phyloP scores from a whole-genome alignment of 2,329 filamentous ascomycete genomes.

The Lecanosticta acicola region DNA sequence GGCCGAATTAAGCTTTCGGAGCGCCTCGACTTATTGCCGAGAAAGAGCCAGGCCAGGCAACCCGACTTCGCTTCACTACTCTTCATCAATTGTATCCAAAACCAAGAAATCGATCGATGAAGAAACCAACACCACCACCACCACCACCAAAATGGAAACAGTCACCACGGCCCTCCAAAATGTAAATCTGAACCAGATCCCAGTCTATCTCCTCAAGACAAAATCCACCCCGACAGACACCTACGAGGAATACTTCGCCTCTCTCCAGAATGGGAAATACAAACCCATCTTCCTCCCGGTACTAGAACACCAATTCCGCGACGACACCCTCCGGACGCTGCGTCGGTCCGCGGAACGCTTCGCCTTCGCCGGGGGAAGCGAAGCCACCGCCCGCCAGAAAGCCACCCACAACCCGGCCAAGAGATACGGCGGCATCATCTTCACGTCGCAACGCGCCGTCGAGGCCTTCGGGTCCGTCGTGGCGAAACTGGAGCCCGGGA shows the following conservation, averaged over 20 bases:
- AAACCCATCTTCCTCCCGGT: conserved; percentile 69
- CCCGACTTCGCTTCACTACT: no score
- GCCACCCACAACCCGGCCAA: conserved; percentile 32
- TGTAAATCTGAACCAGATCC: conserved; percentile 34
- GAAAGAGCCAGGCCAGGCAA: neutral
- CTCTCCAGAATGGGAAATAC: conserved; percentile 45
- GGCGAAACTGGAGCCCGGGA: conserved; percentile 41
- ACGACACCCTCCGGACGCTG: conserved; percentile 53
- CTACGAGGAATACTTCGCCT: conserved; percentile 63
- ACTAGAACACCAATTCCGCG: conserved; percentile 63
- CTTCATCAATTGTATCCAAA: no score
- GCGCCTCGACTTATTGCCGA: neutral
- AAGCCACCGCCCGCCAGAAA: conserved; percentile 24
- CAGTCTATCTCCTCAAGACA: conserved; percentile 72
- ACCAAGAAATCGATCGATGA: no score
- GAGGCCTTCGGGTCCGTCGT: conserved; percentile 67
- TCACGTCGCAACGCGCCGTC: conserved; percentile 77
- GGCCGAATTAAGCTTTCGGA: neutral
- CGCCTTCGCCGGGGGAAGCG: conserved; percentile 34
- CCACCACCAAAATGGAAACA: conserved; percentile 21
- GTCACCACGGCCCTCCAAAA: conserved; percentile 20
- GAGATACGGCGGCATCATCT: conserved; percentile 70
- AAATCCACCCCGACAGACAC: conserved; percentile 64
- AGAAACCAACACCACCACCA: conserved; percentile 2
- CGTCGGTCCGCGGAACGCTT: conserved; percentile 46